Base-by-base conservation (phyloP, 2,329 filamentous ascomycete species). In the Coniochaeta ligniaria region DNA sequence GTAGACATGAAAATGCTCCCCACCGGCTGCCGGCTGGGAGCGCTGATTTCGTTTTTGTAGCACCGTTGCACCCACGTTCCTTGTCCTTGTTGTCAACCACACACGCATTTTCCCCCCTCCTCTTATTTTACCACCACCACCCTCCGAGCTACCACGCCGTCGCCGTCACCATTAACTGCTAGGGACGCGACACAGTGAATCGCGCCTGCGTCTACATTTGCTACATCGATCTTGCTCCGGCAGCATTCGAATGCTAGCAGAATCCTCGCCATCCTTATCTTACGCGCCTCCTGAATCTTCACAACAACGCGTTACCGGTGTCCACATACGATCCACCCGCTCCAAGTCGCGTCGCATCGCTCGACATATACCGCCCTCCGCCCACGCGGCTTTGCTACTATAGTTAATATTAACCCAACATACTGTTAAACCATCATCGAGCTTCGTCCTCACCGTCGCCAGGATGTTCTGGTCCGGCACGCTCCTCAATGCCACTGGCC, bases 391-490 rank as follows among this genome's bases (percentile, higher is more conserved):
- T 52, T 52, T 52, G 26, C 47, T 52, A 52, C n/a, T 38, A 12
- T 56, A 56, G 54, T 38, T 38, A 36, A 22, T 38, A 36, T n/a
- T 20, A 24, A 17, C 54, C 38, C 35, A 17, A 57, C 52, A 14
- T 36, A 35, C 35, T 55, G 26, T n/a, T 55, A 33, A 33, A 35
- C 47, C 56, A 38, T 24, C 54, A 38, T 57, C n/a, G 33, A 57
- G 28, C 62, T 60, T 61, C 60, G 61, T 61, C 61, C 66, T 67
- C 52, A 63, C 69, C 67, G 71, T 68, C 68, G 65, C 67, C 77
- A 78, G 72, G 73, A 99, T 99, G 95, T 99, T 99, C 78, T 98
- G 97, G 76, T 96, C 95, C 59, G 92, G 96, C 80, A 92, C 92
- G 60, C 85, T 99, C 62, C 85, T 99, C 69, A 92, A 93, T 74